A percentile compares a stretch with the other conserved stretches of the same genome.
Evolutionary conservation across 1,139 yeast genomes (phyloP).

Genomic region (Kodamaea fungicola): DNA sequence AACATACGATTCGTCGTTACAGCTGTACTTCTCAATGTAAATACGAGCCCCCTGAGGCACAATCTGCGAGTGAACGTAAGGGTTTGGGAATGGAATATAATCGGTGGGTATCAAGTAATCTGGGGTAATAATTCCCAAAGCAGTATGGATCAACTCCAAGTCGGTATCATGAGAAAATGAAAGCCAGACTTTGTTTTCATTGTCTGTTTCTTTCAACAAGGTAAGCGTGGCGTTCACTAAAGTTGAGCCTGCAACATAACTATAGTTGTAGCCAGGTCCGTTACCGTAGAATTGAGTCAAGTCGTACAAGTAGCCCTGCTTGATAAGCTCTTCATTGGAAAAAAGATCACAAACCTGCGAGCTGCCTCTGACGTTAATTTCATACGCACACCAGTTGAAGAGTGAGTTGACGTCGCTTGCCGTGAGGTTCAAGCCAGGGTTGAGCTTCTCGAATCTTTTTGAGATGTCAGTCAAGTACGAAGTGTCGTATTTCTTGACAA

Average conservation of each 20-base stretch:
- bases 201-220: slow-evolving; percentile 27
- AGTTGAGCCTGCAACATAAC: slow-evolving; percentile 44
- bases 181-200: slow-evolving; percentile 23
- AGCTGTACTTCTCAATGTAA: slow-evolving; percentile 23
- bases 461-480: slow-evolving; percentile 16
- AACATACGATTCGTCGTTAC: slow-evolving; percentile 21
- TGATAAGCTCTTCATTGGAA: slow-evolving; percentile 46
- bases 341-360: slow-evolving; percentile 52
- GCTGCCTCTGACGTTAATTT: slow-evolving; percentile 46
- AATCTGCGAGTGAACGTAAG: slow-evolving; percentile 22
- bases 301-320: slow-evolving; percentile 43
- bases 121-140: slow-evolving; percentile 23
- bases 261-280: slow-evolving; percentile 49
- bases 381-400: slow-evolving; percentile 51
- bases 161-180: slow-evolving; percentile 31
- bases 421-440: slow-evolving; percentile 27
- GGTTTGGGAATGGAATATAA: slow-evolving; percentile 23
- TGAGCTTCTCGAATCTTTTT: slow-evolving; percentile 17
- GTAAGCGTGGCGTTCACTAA: slow-evolving; percentile 47
- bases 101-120: slow-evolving; percentile 19
- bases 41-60: slow-evolving; percentile 30
- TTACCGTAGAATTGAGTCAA: slow-evolving; percentile 43
- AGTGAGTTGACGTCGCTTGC: slow-evolving; percentile 38
- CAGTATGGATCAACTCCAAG: slow-evolving; percentile 23
- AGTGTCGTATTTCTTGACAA: slow-evolving; percentile 13